Percentiles rank a stretch among this genome's conserved stretches.
Evolutionary conservation across 2,329 filamentous ascomycete genomes (phyloP).

Genomic region (Neofusicoccum ribis): DNA sequence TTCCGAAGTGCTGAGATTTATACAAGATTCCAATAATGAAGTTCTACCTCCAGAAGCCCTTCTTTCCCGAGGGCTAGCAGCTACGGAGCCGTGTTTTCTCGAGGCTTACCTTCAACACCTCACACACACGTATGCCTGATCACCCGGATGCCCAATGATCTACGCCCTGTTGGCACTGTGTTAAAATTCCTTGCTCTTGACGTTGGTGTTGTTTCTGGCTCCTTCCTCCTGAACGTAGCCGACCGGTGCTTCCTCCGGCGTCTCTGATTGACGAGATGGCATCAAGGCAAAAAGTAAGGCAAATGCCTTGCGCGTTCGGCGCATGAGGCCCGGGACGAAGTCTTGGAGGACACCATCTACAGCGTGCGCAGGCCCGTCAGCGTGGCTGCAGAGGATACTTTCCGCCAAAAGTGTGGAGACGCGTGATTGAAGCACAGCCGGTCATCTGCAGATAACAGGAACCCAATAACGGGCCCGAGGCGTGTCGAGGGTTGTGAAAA

Average conservation of each 20-base stretch:
- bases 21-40: not conserved
- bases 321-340: too few relatives aligned
- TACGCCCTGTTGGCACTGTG: not conserved
- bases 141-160: not conserved
- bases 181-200: not conserved
- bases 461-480: not conserved
- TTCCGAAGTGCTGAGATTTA: not conserved
- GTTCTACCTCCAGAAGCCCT: not conserved
- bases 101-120: not conserved
- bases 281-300: not conserved
- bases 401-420: not conserved
- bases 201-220: not conserved
- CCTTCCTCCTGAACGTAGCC: not conserved
- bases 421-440: not conserved
- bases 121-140: not conserved
- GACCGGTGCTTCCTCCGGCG: not conserved
- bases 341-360: not conserved
- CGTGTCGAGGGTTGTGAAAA: not conserved
- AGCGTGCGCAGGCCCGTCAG: not conserved
- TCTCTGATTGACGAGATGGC: not conserved
- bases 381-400: constrained; percentile 1
- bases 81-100: not conserved
- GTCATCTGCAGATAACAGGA: not conserved
- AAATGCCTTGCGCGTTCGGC: not conserved
- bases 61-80: not conserved